phyloP scores from a whole-genome alignment of 192 early-diverging fungal species.

The Podila clonocystis region DNA sequence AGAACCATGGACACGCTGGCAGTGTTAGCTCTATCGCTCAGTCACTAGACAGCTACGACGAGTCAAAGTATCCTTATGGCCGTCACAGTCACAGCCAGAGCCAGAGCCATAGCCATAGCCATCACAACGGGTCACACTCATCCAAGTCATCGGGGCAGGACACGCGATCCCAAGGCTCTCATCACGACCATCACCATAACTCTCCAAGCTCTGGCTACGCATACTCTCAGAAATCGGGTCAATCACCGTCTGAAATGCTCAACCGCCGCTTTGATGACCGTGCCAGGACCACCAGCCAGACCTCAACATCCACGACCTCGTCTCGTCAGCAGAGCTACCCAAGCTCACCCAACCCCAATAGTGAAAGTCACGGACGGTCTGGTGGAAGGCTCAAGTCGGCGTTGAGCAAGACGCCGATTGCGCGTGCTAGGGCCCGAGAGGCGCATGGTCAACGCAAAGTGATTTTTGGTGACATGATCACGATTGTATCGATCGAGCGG shows the following conservation, averaged over 20 bases:
- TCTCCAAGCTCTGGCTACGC: background rate
- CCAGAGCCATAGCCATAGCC: background rate
- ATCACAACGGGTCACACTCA: background rate
- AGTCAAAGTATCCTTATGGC: conserved; percentile 1
- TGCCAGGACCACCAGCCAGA: background rate
- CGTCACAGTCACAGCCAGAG: conserved; percentile 5
- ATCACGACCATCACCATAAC: background rate
- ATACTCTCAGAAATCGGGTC: background rate
- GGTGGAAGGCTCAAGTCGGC: conserved; percentile 20
- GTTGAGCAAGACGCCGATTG: conserved; percentile 19
- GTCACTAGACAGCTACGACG: conserved; percentile 2
- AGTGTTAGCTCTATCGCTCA: conserved; percentile 9
- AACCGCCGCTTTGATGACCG: conserved; percentile 18
- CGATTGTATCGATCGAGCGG: conserved; percentile 27
- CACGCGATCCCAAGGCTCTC: background rate
- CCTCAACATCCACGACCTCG: background rate
- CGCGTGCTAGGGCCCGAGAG: conserved; percentile 22
- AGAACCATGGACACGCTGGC: conserved; percentile 9
- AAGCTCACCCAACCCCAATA: background rate
- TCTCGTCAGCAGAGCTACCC: background rate
- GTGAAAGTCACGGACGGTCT: background rate
- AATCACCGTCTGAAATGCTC: conserved; percentile 26
- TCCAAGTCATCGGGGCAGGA: background rate
- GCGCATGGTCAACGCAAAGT: conserved; percentile 21
- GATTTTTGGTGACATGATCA: conserved; percentile 40